phyloP scores from a whole-genome alignment of 371 early-diverging fungal genomes.

The Lichtheimia ramosa region DNA sequence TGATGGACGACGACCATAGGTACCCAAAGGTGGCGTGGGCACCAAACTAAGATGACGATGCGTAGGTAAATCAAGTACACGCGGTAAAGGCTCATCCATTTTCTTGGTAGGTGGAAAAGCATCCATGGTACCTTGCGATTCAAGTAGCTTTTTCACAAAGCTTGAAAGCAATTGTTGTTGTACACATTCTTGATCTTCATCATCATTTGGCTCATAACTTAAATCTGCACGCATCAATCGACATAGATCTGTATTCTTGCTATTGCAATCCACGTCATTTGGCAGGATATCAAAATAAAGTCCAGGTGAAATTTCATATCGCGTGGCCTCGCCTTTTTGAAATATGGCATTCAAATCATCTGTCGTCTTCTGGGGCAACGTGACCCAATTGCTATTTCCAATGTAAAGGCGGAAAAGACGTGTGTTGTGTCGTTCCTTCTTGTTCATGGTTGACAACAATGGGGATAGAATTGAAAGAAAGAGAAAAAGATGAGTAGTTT shows the following conservation, averaged over 20 bases:
- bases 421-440: neutral
- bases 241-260: conserved; percentile 40
- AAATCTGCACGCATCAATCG: conserved; percentile 47
- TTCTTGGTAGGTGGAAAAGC: conserved; percentile 36
- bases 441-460: conserved; percentile 4
- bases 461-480: neutral
- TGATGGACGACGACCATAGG: conserved; percentile 3
- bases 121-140: conserved; percentile 43
- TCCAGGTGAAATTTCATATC: conserved; percentile 33
- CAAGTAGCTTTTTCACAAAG: conserved; percentile 28
- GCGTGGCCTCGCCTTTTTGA: conserved; percentile 30
- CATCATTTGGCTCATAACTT: conserved; percentile 12
- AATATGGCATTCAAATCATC: conserved; percentile 34
- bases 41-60: conserved; percentile 46
- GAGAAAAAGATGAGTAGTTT: neutral
- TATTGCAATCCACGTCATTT: conserved; percentile 47
- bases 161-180: conserved; percentile 23
- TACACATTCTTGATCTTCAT: neutral
- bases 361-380: conserved; percentile 28
- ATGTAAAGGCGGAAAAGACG: conserved; percentile 33
- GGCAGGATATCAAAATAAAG: conserved; percentile 43
- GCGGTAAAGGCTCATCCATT: conserved; percentile 21
- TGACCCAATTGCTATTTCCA: conserved; percentile 51
- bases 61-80: conserved; percentile 25
- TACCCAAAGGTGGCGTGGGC: conserved; percentile 18